These are phyloP conservation scores for Purshia tridentata DNA, from an alignment of 306 rosid species.

Conservation along the genomic window DNA sequence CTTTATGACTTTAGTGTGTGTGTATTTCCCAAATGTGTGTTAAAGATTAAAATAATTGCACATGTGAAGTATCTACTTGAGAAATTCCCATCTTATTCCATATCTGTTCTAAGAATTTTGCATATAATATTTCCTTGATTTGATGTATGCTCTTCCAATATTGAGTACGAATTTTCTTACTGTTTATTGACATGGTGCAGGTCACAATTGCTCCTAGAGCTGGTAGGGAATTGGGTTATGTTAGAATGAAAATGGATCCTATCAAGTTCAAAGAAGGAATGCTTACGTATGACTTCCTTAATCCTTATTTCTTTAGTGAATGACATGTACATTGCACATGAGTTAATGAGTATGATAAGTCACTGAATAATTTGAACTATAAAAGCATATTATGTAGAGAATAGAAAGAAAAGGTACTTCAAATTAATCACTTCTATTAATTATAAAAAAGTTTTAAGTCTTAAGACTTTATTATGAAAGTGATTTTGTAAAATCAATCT, in stretches of 20 bases:
- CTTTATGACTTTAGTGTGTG: background rate
- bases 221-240: conserved; percentile 97
- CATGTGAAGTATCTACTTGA: background rate
- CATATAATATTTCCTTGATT: background rate
- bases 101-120: background rate
- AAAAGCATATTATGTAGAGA: background rate
- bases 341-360: background rate
- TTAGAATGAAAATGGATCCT: conserved; percentile 83
- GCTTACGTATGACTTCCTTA: conserved; percentile 70
- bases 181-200: conserved; percentile 46
- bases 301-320: conserved; percentile 2
- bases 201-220: conserved; percentile 99
- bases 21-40: background rate
- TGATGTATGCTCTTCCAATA: background rate
- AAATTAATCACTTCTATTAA: background rate
- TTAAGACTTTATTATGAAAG: background rate
- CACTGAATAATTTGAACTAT: background rate
- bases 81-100: background rate
- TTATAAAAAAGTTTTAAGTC: background rate
- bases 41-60: background rate
- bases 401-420: background rate
- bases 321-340: background rate
- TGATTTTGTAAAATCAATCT: background rate
- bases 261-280: conserved; percentile 71
- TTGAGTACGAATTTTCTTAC: background rate